These are phyloP conservation scores for Baorangia bicolor DNA, from an alignment of 768 basidiomycete species.

Conservation along the genomic window DNA sequence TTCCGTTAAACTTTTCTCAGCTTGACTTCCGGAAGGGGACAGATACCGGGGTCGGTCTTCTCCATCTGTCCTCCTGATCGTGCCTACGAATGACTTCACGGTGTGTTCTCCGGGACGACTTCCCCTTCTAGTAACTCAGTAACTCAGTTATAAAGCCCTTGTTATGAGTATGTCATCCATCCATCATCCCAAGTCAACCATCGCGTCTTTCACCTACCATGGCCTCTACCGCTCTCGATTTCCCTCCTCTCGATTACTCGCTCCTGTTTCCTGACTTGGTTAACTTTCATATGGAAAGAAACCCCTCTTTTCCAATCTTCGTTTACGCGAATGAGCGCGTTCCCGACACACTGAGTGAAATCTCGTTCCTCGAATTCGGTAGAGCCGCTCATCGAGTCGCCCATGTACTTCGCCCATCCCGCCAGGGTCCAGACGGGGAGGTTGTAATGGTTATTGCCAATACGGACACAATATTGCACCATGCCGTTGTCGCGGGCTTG, in stretches of 20 bases:
- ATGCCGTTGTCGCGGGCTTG: conserved; percentile 35
- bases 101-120: not conserved
- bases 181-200: not conserved
- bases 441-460: conserved; percentile 26
- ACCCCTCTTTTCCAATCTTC: conserved; percentile 24
- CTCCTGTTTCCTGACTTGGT: conserved; percentile 25
- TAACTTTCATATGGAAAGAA: conserved; percentile 25
- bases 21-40: no score
- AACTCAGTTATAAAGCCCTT: conserved; percentile 16
- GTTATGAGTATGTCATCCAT: no score
- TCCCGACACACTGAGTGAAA: conserved; percentile 13
- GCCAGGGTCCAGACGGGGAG: conserved; percentile 20
- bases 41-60: no score
- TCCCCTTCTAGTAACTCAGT: not conserved
- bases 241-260: conserved; percentile 27
- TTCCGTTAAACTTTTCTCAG: not conserved
- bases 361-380: conserved; percentile 30
- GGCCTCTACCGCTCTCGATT: not conserved
- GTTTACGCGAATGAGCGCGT: conserved; percentile 13
- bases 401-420: conserved; percentile 38
- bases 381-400: conserved; percentile 36
- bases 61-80: not conserved
- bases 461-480: conserved; percentile 36
- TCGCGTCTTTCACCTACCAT: not conserved
- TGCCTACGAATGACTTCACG: not conserved